Conservation (phyloP, 2,329 filamentous ascomycete species). For the Exophiala xenobiotica region DNA sequence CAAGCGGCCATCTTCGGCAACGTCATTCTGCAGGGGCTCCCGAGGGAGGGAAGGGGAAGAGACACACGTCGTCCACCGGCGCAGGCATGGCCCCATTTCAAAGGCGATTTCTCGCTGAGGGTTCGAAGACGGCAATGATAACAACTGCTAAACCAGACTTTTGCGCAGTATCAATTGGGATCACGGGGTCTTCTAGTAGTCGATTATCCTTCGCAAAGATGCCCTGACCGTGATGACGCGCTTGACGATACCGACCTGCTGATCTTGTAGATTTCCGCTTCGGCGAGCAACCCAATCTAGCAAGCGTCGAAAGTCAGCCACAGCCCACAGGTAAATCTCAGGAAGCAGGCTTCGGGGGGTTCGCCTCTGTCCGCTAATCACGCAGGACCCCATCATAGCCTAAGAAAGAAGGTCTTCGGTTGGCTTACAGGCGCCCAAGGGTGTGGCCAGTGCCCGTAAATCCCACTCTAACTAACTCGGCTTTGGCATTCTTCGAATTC, state of each 20-base stretch:
- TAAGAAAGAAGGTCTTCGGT: no score
- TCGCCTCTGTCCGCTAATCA: constrained; percentile 4
- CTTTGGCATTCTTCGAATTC: not conserved
- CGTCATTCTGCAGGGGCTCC: not conserved
- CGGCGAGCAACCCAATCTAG: not conserved
- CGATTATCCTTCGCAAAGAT: no score
- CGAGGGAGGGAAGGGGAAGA: not conserved
- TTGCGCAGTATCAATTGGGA: no score
- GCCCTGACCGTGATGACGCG: no score
- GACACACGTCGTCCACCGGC: not conserved
- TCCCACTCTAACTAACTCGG: not conserved
- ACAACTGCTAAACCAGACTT: no score
- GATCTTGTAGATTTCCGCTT: constrained; percentile 2
- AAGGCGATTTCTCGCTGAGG: not conserved
- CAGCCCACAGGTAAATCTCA: no score
- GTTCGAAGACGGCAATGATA: not conserved
- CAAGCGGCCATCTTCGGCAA: not conserved
- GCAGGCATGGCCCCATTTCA: not conserved
- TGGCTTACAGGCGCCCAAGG: not conserved
- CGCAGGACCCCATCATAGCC: not conserved
- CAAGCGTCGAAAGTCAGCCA: not conserved
- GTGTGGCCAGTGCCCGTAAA: not conserved
- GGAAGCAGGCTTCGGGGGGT: no score
- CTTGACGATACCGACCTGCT: not conserved
- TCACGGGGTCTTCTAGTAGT: no score